phyloP scores from a whole-genome alignment of 2,329 filamentous ascomycete species.

The Ophiocordyceps camponoti-rufipedis region DNA sequence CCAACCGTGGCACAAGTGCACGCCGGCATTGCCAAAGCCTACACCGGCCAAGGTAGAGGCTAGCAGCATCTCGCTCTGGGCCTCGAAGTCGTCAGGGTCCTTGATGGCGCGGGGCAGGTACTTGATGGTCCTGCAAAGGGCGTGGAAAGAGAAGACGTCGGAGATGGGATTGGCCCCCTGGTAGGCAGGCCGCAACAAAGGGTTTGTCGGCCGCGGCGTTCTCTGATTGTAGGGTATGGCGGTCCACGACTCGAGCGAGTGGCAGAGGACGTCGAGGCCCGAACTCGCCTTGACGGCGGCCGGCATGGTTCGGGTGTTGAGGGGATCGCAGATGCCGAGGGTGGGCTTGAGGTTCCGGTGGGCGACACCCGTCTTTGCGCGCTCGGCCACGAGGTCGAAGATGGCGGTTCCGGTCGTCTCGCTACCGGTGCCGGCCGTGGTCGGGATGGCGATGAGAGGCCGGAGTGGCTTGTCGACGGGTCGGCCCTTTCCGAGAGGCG shows the following conservation, averaged over 20 bases:
- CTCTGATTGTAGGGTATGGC: constrained; percentile 89
- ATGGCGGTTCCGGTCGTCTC: constrained; percentile 97
- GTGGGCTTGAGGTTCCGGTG: constrained; percentile 93
- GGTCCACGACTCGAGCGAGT: constrained; percentile 91
- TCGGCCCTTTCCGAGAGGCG: constrained; percentile 72
- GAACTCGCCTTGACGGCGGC: constrained; percentile 81
- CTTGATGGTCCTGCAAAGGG: constrained; percentile 68
- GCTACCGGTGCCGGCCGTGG: constrained; percentile 70
- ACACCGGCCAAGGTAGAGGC: constrained; percentile 88
- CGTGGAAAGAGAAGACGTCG: constrained; percentile 86
- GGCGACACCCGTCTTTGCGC: constrained; percentile 88
- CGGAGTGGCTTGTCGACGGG: constrained; percentile 53
- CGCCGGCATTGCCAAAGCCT: constrained; percentile 92
- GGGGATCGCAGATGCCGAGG: constrained; percentile 64
- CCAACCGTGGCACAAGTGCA: constrained; percentile 54
- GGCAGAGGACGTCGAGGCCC: constrained; percentile 87
- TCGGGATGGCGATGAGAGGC: constrained; percentile 68
- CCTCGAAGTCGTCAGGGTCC: constrained; percentile 81
- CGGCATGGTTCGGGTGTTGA: constrained; percentile 95
- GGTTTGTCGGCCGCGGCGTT: constrained; percentile 67
- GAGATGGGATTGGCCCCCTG: constrained; percentile 96
- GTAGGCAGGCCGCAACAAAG: constrained; percentile 80
- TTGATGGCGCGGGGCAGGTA: constrained; percentile 78
- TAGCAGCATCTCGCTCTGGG: constrained; percentile 88
- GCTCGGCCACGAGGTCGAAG: constrained; percentile 80